phyloP scores from a whole-genome alignment of 768 basidiomycete species.

The Crucibulum laeve region DNA sequence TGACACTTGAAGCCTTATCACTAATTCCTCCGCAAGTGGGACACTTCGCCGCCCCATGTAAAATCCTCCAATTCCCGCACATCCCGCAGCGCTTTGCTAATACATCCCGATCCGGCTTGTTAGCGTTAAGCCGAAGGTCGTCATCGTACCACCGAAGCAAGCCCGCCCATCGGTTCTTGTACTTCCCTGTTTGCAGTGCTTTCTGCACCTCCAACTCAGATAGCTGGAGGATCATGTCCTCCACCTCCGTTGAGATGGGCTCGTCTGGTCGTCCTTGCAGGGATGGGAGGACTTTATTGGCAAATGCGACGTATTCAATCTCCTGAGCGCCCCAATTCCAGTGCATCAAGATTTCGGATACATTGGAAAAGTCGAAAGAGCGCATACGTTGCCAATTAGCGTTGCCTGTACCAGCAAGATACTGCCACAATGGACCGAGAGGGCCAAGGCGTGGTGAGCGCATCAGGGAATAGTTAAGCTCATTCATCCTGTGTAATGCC shows the following conservation, averaged over 20 bases:
- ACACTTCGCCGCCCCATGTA: no score
- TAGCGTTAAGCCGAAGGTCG: background rate
- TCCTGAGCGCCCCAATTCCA: background rate
- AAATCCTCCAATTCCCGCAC: no score
- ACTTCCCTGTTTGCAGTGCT: background rate
- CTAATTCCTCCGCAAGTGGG: no score
- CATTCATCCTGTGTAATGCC: background rate
- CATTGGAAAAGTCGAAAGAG: background rate
- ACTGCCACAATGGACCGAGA: no score
- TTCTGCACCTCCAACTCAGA: background rate
- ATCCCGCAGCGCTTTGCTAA: no score
- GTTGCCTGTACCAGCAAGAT: background rate
- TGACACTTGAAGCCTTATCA: no score
- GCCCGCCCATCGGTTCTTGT: background rate
- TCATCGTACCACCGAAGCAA: background rate
- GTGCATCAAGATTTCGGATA: background rate
- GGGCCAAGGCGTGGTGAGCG: no score
- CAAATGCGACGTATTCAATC: background rate
- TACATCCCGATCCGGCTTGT: background rate
- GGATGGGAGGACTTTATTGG: background rate
- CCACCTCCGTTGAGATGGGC: background rate
- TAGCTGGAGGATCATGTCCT: background rate
- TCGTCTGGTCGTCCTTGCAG: background rate
- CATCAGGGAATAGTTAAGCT: no score
- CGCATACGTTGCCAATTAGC: background rate